Evolutionary conservation across 192 early-diverging fungal species (phyloP).

Genomic region (Piromyces finnis): DNA sequence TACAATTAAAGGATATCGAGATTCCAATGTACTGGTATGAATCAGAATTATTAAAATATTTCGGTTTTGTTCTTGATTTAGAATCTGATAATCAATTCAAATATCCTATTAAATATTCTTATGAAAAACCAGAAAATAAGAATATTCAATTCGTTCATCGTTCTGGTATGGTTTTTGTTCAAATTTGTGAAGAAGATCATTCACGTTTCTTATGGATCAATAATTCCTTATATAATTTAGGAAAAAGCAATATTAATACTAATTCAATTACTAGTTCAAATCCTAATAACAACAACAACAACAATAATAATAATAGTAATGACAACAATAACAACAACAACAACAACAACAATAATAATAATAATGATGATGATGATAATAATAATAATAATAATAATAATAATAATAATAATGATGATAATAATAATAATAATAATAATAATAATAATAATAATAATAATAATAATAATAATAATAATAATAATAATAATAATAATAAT

Average conservation of each 20-base stretch:
- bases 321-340: not conserved
- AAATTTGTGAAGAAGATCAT: constrained; percentile 26
- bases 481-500: too few relatives aligned
- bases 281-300: not conserved
- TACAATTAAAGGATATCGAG: not conserved
- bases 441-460: too few relatives aligned
- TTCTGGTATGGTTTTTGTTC: constrained; percentile 80
- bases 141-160: constrained; percentile 78
- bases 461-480: too few relatives aligned
- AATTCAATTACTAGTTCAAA: not conserved
- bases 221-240: constrained; percentile 22
- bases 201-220: constrained; percentile 67
- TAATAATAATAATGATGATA: too few relatives aligned
- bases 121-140: constrained; percentile 41
- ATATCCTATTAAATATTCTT: constrained; percentile 29
- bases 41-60: constrained; percentile 55
- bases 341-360: too few relatives aligned
- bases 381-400: too few relatives aligned
- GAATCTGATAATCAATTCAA: constrained; percentile 64
- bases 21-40: constrained; percentile 51
- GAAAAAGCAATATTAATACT: not conserved
- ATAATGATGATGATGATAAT: too few relatives aligned
- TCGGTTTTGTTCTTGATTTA: constrained; percentile 83
- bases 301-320: not conserved
- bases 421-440: too few relatives aligned